Evolutionary conservation across 257 asterid genomes (phyloP), one percentile per base, ranked within the genome.

Genomic region (Thymus mandschuricus): DNA sequence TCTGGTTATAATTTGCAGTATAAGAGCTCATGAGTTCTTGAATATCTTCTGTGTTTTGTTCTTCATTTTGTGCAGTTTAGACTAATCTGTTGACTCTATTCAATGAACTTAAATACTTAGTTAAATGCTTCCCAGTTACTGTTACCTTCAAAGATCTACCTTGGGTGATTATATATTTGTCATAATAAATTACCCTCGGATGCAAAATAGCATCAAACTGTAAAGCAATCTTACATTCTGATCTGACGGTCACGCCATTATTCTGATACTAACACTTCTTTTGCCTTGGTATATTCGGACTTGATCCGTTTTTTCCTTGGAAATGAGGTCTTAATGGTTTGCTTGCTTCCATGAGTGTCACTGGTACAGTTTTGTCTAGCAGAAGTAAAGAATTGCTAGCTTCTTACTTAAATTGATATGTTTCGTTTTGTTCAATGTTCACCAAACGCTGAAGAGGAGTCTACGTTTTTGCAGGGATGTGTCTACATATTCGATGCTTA

Each of bases 401-500:
- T 43, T 9, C 11, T 43, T 30, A 1, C 29, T 30, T 41, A 1
- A 44, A 10, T 6, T 12, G 30, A 8, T 8, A 7, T 12, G 4
- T 64, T 30, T 10, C 43, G 12, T 46, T 35, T 35, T 35, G 40
- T 1, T 1, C 40, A 35, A 35, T 35, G 40, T 35, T 3, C 2
- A 2, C 5, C 40, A 6, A 35, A 0, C 4, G 40, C 40, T 35
- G 40, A 35, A 35, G 40, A 35, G 1, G 60, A 60, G 34, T 58
- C 56, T 46, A 48, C 60, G 4, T 48, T 29, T 43, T 78, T 74
- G 71, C 78, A 92, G 98, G 98, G 98, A 48, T 93, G 97, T 66
- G 89, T 91, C 64, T 93, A 91, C 83, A 91, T 93, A 52, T 15
- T 79, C 75, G 98, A 93, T 12, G 98, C 98, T n/a, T 93, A 91